These are phyloP conservation scores for Trypethelium eluteriae DNA, from an alignment of 495 filamentous ascomycete genomes.

Conservation along the genomic window DNA sequence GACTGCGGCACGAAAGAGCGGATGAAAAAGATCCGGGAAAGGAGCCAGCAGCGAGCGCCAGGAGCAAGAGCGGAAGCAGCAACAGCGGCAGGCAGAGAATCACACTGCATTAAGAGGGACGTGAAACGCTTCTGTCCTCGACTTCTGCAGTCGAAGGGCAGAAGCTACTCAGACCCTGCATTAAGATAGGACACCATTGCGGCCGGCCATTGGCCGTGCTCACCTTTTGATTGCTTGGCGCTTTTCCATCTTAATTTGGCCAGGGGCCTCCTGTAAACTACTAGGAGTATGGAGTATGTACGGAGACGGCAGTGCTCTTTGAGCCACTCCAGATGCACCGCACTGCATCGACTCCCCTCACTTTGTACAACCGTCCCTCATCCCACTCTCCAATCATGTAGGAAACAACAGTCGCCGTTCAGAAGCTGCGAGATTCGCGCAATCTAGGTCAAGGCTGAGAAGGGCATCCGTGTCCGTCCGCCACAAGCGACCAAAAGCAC, in stretches of 20 bases:
- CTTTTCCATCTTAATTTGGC: not conserved
- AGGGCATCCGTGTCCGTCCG: not conserved
- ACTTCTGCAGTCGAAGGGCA: not conserved
- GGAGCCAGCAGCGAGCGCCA: not conserved
- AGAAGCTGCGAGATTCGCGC: not conserved
- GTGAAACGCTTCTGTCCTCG: constrained; percentile 11
- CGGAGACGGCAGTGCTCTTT: no score
- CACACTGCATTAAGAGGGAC: constrained; percentile 9
- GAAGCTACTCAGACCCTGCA: constrained; percentile 8
- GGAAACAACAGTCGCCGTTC: no score
- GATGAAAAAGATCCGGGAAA: not conserved
- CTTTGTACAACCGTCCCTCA: not conserved
- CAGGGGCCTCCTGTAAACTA: not conserved
- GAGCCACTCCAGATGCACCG: not conserved
- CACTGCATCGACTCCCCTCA: not conserved
- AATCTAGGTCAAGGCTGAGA: not conserved
- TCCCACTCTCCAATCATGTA: not conserved
- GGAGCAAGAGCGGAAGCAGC: no score
- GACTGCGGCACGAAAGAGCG: not conserved
- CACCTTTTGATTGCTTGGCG: not conserved
- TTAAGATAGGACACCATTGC: not conserved
- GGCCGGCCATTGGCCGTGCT: not conserved
- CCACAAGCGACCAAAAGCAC: not conserved
- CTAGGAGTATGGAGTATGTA: no score
- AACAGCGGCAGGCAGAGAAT: not conserved